Evolutionary conservation across 2,329 filamentous ascomycete species (phyloP), one percentile per base, ranked within the genome.

Genomic region (Biscogniauxia mediterranea): DNA sequence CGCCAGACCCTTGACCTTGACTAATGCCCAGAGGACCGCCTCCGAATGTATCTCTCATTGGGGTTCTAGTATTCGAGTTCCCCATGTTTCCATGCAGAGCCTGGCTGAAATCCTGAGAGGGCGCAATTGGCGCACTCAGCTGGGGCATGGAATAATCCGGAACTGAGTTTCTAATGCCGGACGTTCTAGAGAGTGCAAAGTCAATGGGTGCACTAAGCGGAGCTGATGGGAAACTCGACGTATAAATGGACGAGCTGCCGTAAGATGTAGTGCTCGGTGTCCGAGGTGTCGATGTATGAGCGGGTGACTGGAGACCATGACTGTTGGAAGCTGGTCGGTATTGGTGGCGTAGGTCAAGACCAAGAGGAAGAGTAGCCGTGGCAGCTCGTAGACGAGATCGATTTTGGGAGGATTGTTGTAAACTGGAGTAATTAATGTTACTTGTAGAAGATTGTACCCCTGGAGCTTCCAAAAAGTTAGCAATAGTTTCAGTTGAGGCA

Each of bases 191-290:
- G 15, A 83, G 72, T 2, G 80, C 77, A 65, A 82, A 84, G 57
- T 85, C 82, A 63, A 83, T 77, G 0, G 83, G 83, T 1, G 83
- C 81, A 3, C 81, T 80, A 15, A 85, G 74, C 0, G 84, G 83
- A 5, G 83, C 81, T 5, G 83, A 82, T 1, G 83, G 78, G 66
- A 83, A 85, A 65, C 81, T 81, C 3, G 78, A 76, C 3, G 80
- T 79, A 66, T 84, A 83, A 52, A 74, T 73, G 7, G 78, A 78
- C 26, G 80, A 79, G 51, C 74, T 70, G 32, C 74, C 74, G 57
- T 79, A 75, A 28, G 78, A 75, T 7, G 78, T 64, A 54, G 80
- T 78, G 6, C 79, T 77, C 25, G 75, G 67, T 19, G 75, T 71
- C 57, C 78, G 72, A 21, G 74, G 72, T 0, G 74, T 73, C 20